These are phyloP conservation scores for Dactylellina cionopaga DNA, from an alignment of 2,329 filamentous ascomycete species.

Conservation along the genomic window DNA sequence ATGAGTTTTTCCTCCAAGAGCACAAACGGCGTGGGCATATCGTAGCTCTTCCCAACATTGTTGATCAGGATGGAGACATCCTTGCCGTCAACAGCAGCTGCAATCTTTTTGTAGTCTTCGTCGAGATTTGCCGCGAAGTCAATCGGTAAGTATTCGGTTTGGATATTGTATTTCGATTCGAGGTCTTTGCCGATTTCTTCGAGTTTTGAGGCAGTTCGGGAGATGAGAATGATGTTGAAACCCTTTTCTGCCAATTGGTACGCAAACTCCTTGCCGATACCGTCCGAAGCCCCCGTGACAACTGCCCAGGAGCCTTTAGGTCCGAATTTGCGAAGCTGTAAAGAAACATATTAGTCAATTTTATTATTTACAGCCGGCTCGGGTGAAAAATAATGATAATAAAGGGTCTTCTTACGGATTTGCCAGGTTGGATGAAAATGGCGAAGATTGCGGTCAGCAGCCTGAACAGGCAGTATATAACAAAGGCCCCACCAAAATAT, in stretches of 20 bases:
- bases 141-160: constrained; percentile 86
- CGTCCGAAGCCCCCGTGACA: constrained; percentile 93
- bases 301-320: constrained; percentile 93
- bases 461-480: constrained; percentile 34
- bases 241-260: constrained; percentile 87
- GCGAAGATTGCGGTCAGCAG: constrained; percentile 37
- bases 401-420: constrained; percentile 61
- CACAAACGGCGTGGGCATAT: constrained; percentile 87
- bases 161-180: constrained; percentile 73
- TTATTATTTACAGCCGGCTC: no score
- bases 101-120: constrained; percentile 79
- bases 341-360: constrained; percentile 37
- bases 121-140: constrained; percentile 86
- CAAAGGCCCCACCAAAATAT: constrained; percentile 49
- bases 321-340: constrained; percentile 86
- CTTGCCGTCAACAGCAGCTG: constrained; percentile 73
- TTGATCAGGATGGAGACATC: constrained; percentile 92
- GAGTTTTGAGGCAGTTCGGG: constrained; percentile 93
- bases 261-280: constrained; percentile 95
- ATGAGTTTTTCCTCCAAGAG: constrained; percentile 83
- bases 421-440: constrained; percentile 60
- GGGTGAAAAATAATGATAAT: constrained; percentile 34
- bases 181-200: constrained; percentile 80
- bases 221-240: constrained; percentile 94
- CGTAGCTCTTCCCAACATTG: constrained; percentile 95